phyloP scores from a whole-genome alignment of 345 rosid genomes.

The Acer yangbiense region DNA sequence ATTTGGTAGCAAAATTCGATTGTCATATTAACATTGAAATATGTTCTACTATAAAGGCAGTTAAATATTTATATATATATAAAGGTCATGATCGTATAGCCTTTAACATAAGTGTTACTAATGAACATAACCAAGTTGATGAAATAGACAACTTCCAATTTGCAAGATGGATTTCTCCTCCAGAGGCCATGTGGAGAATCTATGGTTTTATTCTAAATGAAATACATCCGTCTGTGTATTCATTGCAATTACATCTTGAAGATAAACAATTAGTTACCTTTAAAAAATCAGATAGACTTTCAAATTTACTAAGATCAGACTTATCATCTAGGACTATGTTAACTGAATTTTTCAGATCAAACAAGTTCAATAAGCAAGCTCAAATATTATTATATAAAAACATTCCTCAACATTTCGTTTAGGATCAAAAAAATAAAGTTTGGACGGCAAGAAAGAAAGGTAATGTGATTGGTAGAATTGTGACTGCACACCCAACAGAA shows the following conservation, averaged over 20 bases:
- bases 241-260: background rate
- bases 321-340: background rate
- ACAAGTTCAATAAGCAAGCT: background rate
- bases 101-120: background rate
- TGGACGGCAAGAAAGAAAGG: background rate
- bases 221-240: background rate
- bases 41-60: background rate
- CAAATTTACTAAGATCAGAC: background rate
- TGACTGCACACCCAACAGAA: background rate
- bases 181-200: background rate
- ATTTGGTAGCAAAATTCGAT: background rate
- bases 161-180: background rate
- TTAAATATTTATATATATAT: background rate
- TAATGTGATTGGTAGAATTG: background rate
- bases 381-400: background rate
- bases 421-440: background rate
- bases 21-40: background rate
- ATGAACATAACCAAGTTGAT: background rate
- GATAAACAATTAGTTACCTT: background rate
- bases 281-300: background rate
- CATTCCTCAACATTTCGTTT: background rate
- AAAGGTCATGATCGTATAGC: background rate
- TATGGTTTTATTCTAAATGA: background rate
- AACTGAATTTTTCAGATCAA: background rate
- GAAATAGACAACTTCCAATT: background rate